These are phyloP conservation scores for Umbelopsis sp. DNA, from an alignment of 371 early-diverging fungal species.

Conservation along the genomic window DNA sequence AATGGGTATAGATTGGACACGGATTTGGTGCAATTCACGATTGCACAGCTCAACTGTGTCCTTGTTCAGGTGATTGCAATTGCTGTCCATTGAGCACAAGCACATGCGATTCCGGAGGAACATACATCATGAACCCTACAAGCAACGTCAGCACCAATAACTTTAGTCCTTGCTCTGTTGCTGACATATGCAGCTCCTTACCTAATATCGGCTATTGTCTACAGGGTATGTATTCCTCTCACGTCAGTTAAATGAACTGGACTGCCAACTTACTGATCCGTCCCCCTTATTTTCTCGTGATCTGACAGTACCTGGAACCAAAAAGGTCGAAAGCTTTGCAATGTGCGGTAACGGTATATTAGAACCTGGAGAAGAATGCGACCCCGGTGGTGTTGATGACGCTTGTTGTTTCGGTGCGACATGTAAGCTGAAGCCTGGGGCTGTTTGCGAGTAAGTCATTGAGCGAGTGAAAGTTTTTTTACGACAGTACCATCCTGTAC, in stretches of 20 bases:
- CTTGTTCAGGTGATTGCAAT: constrained; percentile 55
- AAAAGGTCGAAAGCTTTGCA: constrained; percentile 41
- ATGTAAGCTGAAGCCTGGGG: constrained; percentile 80
- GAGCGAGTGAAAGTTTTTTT: no score
- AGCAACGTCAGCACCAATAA: constrained; percentile 73
- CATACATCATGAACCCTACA: constrained; percentile 87
- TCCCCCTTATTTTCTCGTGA: no score
- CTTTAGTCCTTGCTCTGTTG: constrained; percentile 84
- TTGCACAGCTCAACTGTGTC: constrained; percentile 65
- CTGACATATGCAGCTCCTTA: constrained; percentile 70
- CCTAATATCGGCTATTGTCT: constrained; percentile 64
- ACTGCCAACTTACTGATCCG: background rate
- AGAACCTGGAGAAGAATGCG: constrained; percentile 93
- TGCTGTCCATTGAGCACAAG: constrained; percentile 80
- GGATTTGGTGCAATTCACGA: constrained; percentile 63
- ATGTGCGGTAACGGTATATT: constrained; percentile 95
- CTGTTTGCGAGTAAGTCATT: constrained; percentile 68
- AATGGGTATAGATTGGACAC: constrained; percentile 9
- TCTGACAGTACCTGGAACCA: constrained; percentile 36
- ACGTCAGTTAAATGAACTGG: background rate
- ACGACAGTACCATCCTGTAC: no score
- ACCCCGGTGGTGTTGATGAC: constrained; percentile 81
- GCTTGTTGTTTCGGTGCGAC: constrained; percentile 82
- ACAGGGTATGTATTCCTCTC: constrained; percentile 41
- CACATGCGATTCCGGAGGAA: constrained; percentile 79